Conservation (phyloP, 2,329 filamentous ascomycete species). For the Beauveria pseudobassiana region DNA sequence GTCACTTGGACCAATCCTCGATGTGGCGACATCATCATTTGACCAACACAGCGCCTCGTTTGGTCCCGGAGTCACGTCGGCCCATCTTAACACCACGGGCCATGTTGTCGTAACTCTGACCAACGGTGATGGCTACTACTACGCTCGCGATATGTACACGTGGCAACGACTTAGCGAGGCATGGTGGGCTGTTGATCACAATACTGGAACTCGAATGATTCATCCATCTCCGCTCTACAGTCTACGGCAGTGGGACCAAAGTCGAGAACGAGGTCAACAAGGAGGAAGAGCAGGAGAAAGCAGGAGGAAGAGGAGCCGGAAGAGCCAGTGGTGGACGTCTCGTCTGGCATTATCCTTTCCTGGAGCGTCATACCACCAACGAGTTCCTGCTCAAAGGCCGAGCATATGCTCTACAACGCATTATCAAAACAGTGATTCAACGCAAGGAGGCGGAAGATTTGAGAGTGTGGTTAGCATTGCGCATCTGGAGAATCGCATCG, state of each 20-base stretch:
- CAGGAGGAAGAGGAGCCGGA: constrained; percentile 36
- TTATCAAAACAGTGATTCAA: constrained; percentile 82
- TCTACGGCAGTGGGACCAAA: constrained; percentile 59
- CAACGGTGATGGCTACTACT: constrained; percentile 91
- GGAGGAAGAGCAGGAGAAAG: constrained; percentile 19
- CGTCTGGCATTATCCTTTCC: constrained; percentile 83
- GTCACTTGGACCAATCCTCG: constrained; percentile 80
- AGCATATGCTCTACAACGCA: constrained; percentile 81
- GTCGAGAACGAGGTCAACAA: constrained; percentile 22
- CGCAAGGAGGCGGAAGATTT: constrained; percentile 89
- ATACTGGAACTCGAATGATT: constrained; percentile 98
- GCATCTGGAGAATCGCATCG: constrained; percentile 90
- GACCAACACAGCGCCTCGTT: constrained; percentile 67
- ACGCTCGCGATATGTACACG: constrained; percentile 74
- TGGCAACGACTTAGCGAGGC: constrained; percentile 96
- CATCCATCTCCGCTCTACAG: constrained; percentile 73
- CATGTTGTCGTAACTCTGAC: constrained; percentile 83
- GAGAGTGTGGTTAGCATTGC: constrained; percentile 84
- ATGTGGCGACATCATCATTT: constrained; percentile 74
- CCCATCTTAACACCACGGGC: constrained; percentile 81
- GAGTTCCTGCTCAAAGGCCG: constrained; percentile 87
- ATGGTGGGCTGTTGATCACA: constrained; percentile 97
- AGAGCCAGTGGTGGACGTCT: constrained; percentile 49
- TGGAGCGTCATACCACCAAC: constrained; percentile 91
- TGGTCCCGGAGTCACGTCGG: constrained; percentile 81